Evolutionary conservation across 768 basidiomycete species (phyloP).

Genomic region (Tylopilus plumbeoviolaceoides): DNA sequence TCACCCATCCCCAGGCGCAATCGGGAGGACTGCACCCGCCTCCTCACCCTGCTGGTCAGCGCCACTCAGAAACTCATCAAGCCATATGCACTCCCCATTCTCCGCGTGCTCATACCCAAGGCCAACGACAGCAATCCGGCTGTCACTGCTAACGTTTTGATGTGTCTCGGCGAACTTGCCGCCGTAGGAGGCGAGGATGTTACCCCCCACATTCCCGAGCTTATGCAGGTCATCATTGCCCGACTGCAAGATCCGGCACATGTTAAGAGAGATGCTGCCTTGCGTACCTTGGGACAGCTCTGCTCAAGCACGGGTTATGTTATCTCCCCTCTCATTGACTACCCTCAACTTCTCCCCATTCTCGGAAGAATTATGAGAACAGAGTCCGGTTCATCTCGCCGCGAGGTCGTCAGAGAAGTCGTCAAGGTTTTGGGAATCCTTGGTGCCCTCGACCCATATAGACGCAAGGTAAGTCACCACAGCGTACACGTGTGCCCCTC

Average conservation of each 20-base stretch:
- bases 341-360: slow-evolving; percentile 85
- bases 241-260: slow-evolving; percentile 87
- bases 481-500: neutral
- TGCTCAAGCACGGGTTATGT: slow-evolving; percentile 96
- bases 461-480: slow-evolving; percentile 66
- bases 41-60: slow-evolving; percentile 84
- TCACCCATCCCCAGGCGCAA: slow-evolving; percentile 51
- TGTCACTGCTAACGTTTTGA: slow-evolving; percentile 88
- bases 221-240: slow-evolving; percentile 87
- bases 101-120: slow-evolving; percentile 87
- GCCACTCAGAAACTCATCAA: slow-evolving; percentile 93
- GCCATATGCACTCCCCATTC: slow-evolving; percentile 91
- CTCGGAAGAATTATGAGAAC: slow-evolving; percentile 82
- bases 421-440: slow-evolving; percentile 94
- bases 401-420: slow-evolving; percentile 92
- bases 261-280: slow-evolving; percentile 88
- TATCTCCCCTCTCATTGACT: slow-evolving; percentile 82
- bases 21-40: slow-evolving; percentile 87
- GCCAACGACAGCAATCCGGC: slow-evolving; percentile 81
- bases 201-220: slow-evolving; percentile 71
- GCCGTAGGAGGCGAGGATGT: slow-evolving; percentile 94
- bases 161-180: slow-evolving; percentile 92
- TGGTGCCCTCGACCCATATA: slow-evolving; percentile 94
- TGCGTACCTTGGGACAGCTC: slow-evolving; percentile 91
- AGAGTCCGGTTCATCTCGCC: slow-evolving; percentile 67